Evolutionary conservation across 768 basidiomycete genomes (phyloP).

Genomic region (Hygrocybe coccinea): DNA sequence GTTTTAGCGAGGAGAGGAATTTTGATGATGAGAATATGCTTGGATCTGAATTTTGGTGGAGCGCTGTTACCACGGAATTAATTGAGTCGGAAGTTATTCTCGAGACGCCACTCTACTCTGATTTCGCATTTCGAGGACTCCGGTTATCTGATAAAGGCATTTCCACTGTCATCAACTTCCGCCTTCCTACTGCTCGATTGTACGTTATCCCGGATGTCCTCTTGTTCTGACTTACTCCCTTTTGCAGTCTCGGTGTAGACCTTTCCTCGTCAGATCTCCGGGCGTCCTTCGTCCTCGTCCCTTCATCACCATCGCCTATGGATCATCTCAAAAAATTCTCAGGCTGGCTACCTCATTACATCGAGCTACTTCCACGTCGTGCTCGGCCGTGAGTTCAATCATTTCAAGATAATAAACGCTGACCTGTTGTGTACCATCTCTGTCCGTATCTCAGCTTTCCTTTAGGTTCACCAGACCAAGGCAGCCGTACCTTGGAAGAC

Average conservation of each 20-base stretch:
- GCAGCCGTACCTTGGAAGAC: conserved; percentile 20
- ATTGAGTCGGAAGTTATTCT: conserved; percentile 6
- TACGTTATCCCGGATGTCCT: background rate
- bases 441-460: conserved; percentile 17
- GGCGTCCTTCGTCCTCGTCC: conserved; percentile 35
- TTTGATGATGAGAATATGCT: background rate
- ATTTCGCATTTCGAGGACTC: conserved; percentile 22
- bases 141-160: conserved; percentile 20
- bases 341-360: conserved; percentile 27
- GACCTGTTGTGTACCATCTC: background rate
- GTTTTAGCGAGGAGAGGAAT: background rate
- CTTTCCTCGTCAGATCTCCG: conserved; percentile 32
- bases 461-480: conserved; percentile 13
- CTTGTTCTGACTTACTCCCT: background rate
- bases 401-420: background rate
- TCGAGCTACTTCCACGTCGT: conserved; percentile 24
- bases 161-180: conserved; percentile 20
- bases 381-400: conserved; percentile 25
- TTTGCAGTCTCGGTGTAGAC: conserved; percentile 18
- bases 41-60: background rate
- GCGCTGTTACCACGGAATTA: background rate
- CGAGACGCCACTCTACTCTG: conserved; percentile 21
- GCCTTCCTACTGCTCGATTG: conserved; percentile 20
- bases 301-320: conserved; percentile 27
- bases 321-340: conserved; percentile 28